phyloP scores from a whole-genome alignment of 805 yeast genomes.

The Priceomyces castillae region DNA sequence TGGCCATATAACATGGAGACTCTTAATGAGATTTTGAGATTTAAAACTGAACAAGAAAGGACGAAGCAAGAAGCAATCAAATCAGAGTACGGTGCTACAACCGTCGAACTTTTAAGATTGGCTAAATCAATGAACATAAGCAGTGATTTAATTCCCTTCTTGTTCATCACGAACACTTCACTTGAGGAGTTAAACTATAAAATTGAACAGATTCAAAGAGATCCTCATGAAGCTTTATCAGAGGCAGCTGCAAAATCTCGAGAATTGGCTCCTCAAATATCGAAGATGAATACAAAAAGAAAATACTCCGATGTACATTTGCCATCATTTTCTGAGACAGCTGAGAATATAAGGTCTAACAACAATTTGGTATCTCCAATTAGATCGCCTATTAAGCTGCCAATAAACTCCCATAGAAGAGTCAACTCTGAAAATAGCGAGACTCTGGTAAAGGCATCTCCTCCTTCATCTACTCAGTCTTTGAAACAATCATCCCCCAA shows the following conservation, averaged over 20 bases:
- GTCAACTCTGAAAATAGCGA: slow-evolving; percentile 25
- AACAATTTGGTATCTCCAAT: slow-evolving; percentile 25
- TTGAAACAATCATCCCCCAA: slow-evolving; percentile 3
- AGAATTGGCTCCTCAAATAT: slow-evolving; percentile 4
- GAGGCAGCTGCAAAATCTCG: slow-evolving; percentile 7
- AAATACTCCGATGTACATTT: slow-evolving; percentile 24
- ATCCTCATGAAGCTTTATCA: slow-evolving; percentile 13
- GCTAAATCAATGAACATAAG: slow-evolving; percentile 32
- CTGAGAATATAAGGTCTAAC: slow-evolving; percentile 16
- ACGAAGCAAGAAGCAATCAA: slow-evolving; percentile 38
- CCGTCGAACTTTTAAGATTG: slow-evolving; percentile 35
- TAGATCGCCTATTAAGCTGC: slow-evolving; percentile 32
- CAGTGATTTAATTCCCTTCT: slow-evolving; percentile 34
- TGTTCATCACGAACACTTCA: slow-evolving; percentile 20
- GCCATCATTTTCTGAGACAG: slow-evolving; percentile 25
- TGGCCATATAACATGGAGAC: slow-evolving; percentile 37
- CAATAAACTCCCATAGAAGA: slow-evolving; percentile 20
- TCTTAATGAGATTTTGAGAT: slow-evolving; percentile 31
- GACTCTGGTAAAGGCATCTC: slow-evolving; percentile 13
- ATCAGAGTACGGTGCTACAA: slow-evolving; percentile 27
- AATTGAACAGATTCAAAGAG: slow-evolving; percentile 14
- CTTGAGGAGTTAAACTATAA: slow-evolving; percentile 17
- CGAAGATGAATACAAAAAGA: slow-evolving; percentile 14
- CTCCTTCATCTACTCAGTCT: slow-evolving; percentile 6
- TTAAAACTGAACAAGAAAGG: slow-evolving; percentile 42